These are phyloP conservation scores for Ophiostoma sp. DNA, from an alignment of 2,329 filamentous ascomycete genomes.

Conservation along the genomic window DNA sequence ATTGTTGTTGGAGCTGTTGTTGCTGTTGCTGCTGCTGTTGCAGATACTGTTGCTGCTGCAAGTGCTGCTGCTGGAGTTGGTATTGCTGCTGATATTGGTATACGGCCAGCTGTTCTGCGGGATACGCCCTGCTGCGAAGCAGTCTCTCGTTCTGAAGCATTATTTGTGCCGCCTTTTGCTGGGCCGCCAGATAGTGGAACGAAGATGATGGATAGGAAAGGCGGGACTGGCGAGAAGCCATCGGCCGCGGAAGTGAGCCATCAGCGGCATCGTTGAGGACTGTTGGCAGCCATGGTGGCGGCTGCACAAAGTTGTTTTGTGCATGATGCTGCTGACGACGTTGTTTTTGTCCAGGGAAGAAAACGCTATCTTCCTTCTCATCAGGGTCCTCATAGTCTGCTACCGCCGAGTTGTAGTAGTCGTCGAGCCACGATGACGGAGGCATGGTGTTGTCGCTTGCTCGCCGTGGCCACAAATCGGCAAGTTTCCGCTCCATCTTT, in stretches of 20 bases:
- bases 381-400: neutral
- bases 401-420: neutral
- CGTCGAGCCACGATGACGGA: neutral
- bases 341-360: neutral
- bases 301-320: neutral
- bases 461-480: slow-evolving; percentile 1
- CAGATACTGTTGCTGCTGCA: neutral
- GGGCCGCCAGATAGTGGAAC: neutral
- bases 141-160: neutral
- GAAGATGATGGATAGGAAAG: neutral
- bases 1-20: neutral
- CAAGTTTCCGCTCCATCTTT: neutral
- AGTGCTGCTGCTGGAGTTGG: neutral
- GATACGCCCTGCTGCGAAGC: neutral
- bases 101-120: neutral
- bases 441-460: neutral
- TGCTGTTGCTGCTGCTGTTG: neutral
- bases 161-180: neutral
- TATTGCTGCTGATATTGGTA: neutral
- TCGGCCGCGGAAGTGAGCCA: neutral
- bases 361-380: neutral
- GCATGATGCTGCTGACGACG: neutral
- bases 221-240: neutral
- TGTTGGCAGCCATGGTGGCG: neutral
- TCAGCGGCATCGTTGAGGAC: neutral